phyloP scores from a whole-genome alignment of 495 filamentous ascomycete species.

The Friedmanniomyces endolithicus region DNA sequence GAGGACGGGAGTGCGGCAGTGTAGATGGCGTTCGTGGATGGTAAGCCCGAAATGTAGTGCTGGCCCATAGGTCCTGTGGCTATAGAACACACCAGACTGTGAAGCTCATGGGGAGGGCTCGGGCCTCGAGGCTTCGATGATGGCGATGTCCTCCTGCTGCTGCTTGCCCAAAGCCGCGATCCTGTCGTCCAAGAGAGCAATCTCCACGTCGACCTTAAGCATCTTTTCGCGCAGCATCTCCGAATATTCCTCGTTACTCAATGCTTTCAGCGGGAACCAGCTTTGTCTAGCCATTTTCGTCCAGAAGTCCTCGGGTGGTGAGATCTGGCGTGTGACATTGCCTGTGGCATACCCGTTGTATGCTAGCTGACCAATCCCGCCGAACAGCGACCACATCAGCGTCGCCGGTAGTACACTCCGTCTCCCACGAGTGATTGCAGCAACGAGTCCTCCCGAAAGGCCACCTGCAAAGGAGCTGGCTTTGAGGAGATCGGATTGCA shows the following conservation, averaged over 20 bases:
- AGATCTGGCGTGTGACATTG: conserved; percentile 20
- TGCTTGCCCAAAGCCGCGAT: conserved; percentile 46
- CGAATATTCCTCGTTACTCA: conserved; percentile 72
- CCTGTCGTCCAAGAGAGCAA: conserved; percentile 74
- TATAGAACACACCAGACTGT: no score
- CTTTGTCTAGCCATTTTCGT: conserved; percentile 48
- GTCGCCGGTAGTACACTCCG: conserved; percentile 45
- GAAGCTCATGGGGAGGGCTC: background rate
- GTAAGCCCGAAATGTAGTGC: no score
- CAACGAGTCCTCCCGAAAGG: conserved; percentile 51
- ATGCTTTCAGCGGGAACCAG: conserved; percentile 67
- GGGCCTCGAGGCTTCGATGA: background rate
- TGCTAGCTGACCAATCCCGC: conserved; percentile 45
- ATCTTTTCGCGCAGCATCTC: conserved; percentile 64
- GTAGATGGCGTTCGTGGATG: no score
- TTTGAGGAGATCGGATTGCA: conserved; percentile 42
- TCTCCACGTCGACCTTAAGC: conserved; percentile 67
- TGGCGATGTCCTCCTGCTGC: conserved; percentile 10
- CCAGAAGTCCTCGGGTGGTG: conserved; percentile 32
- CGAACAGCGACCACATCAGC: conserved; percentile 51
- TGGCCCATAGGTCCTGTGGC: no score
- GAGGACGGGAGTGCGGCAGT: no score
- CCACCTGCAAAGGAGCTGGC: conserved; percentile 58
- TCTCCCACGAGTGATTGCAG: conserved; percentile 50
- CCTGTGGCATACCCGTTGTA: conserved; percentile 43